phyloP scores from a whole-genome alignment of 1,284 basidiomycete genomes.

The Coriolopsis trogii region DNA sequence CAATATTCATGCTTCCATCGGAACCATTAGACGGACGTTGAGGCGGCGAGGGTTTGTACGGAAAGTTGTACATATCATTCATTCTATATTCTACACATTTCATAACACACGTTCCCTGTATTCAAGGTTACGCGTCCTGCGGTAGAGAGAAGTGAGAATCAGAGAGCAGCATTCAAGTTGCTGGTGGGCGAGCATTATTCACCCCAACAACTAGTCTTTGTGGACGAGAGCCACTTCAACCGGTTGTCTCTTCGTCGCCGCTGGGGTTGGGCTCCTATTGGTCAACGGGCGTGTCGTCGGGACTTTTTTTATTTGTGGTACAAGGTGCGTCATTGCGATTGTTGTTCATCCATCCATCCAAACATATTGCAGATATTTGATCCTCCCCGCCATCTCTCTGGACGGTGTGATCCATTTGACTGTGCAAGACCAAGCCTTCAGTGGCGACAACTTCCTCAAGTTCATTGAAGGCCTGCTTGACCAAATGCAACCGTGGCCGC shows the following conservation, averaged over 20 bases:
- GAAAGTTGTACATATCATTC: background rate
- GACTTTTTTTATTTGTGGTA: slow-evolving; percentile 32
- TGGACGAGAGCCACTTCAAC: slow-evolving; percentile 29
- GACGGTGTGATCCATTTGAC: slow-evolving; percentile 29
- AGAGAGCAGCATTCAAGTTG: background rate
- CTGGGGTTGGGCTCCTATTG: slow-evolving; percentile 34
- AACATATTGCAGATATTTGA: slow-evolving; percentile 22
- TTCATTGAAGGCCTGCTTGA: slow-evolving; percentile 36
- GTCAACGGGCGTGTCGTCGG: slow-evolving; percentile 26
- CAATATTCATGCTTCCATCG: background rate
- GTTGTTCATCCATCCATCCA: background rate
- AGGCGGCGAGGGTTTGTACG: background rate
- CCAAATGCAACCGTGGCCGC: slow-evolving; percentile 40
- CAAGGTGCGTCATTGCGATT: background rate
- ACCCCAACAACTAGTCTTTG: background rate
- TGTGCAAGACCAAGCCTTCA: slow-evolving; percentile 31
- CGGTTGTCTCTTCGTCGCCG: slow-evolving; percentile 26
- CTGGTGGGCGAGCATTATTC: background rate
- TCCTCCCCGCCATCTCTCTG: slow-evolving; percentile 24
- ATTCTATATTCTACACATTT: background rate
- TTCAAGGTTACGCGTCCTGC: slow-evolving; percentile 1
- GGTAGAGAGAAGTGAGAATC: background rate
- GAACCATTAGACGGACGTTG: background rate
- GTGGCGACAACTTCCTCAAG: slow-evolving; percentile 24
- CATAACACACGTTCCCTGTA: background rate